Base-by-base conservation (phyloP, 164 flowering plant species). In the Brasenia schreberi region DNA sequence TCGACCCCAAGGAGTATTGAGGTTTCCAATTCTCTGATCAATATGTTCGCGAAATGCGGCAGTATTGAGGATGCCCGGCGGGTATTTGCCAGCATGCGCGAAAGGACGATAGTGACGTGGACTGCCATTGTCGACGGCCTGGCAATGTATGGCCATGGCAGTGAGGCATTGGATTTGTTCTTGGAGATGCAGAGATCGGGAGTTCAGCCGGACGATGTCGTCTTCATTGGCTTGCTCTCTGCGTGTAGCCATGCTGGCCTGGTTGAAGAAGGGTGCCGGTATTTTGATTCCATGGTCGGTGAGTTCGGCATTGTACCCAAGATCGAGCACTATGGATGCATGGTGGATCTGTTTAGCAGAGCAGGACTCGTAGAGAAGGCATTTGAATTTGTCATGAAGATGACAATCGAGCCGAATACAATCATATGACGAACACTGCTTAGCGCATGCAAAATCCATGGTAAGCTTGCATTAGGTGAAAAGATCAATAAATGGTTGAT, bases 161-260 rank as follows among this genome's bases (percentile, higher is more conserved):
- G 42, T 5, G 73, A 71, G 52, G 73, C 73, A 12, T 16, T 66
- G 16, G 19, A 5, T 0, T 63, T 71, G 14, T 71, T 71, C 62
- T 67, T 62, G 42, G 69, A 71, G 65, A 71, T 71, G 73, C 52
- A 66, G 61, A 42, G 10, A 9, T 19, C 42, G 17, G 66, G 69
- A n/a, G 62, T 71, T 6, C 23, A 43, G 16, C 73, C 69, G 0
- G 69, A 71, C 49, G 68, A 62, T 19, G 73, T 71, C 33, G 69
- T 65, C 7, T 71, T 66, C 53, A 66, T 71, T 12, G 66, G 73
- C 18, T 69, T 71, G 63, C 66, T 66, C 62, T 62, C 73, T 5
- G 73, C 73, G 7, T 71, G 69, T 19, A 71, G 73, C 19, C 73
- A 71, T 71, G 73, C 66, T 18, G 69, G 73, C 12, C 27, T 71